Percentiles rank a stretch among this genome's conserved stretches.
Conservation (phyloP, 2,329 filamentous ascomycete species). For the Fusarium cicatricum region DNA sequence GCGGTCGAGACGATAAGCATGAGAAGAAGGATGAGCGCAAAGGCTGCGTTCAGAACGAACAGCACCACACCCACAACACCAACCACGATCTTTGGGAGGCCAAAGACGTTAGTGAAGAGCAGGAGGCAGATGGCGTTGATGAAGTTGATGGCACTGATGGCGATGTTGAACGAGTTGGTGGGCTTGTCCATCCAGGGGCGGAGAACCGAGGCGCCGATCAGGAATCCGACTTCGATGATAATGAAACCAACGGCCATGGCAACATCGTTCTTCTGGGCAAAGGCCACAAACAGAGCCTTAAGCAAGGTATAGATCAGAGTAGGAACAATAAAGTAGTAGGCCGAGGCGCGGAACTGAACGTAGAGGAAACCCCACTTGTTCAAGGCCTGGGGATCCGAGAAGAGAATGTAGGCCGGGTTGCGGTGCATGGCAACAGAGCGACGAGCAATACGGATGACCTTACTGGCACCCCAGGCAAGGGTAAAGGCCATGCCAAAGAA, state of each 20-base stretch:
- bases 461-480: conserved; percentile 85
- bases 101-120: conserved; percentile 87
- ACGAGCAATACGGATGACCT: conserved; percentile 88
- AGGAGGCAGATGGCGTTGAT: conserved; percentile 88
- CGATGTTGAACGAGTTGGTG: conserved; percentile 95
- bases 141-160: conserved; percentile 90
- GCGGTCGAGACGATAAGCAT: conserved; percentile 72
- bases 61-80: conserved; percentile 90
- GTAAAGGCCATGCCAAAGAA: conserved; percentile 81
- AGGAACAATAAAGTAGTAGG: conserved; percentile 93
- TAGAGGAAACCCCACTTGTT: conserved; percentile 99
- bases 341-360: conserved; percentile 93
- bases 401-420: conserved; percentile 96
- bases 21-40: conserved; percentile 82
- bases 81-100: conserved; percentile 81
- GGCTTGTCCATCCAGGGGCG: conserved; percentile 99
- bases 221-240: conserved; percentile 79
- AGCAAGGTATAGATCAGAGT: conserved; percentile 80
- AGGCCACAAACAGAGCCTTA: conserved; percentile 89
- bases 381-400: conserved; percentile 90
- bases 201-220: conserved; percentile 81
- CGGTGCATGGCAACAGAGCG: conserved; percentile 91
- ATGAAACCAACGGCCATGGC: conserved; percentile 85
- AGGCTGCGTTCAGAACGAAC: conserved; percentile 86
- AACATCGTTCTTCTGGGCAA: conserved; percentile 74